Base-by-base conservation (phyloP, 1,139 yeast species). In the Magnusiomyces sp. region DNA sequence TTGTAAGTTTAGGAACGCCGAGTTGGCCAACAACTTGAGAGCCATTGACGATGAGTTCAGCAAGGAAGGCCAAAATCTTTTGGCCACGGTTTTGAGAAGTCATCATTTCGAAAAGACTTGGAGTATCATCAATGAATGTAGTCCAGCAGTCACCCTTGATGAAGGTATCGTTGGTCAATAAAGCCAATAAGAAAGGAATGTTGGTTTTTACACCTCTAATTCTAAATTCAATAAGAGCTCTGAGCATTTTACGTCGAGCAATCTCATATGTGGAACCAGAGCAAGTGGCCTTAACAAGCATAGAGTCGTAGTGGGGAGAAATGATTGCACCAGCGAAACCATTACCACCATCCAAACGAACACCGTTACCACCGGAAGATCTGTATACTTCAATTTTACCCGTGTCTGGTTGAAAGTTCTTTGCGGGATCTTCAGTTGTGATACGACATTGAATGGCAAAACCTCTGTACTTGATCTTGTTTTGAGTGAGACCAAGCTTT, bases 321-420 rank as follows among this genome's bases (percentile, higher is more conserved):
- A 92, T 92, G 58, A 94, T 82, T 33, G 97, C 88, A 58, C 99
- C 99, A n/a, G 97, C 95, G 70, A 89, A 92, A 6, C 97, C 97
- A 66, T 92, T 92, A 71, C 98, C 98, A 74, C 98, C 99, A 67
- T 92, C 99, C 60, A 92, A 77, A 72, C 99, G 83, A 47, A 92
- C 97, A 67, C 99, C 99, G 65, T 92, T 92, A 75, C 99, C 99
- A 73, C 99, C 99, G 39, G 98, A 88, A 38, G 97, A 89, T 69
- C 98, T 80, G 74, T 92, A 92, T 46, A 92, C 99, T 70, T 92
- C 99, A 60, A 92, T 85, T 71, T 92, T 89, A 66, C 99, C 99
- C 2, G 97, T 94, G 66, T 92, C 99, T 16, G 99, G 99, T 70
- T 87, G 97, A 81, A 92, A 92, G 67, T 83, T 87, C 73, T 89